phyloP scores from a whole-genome alignment of 2,329 filamentous ascomycete species.

The Stemphylium beticola region DNA sequence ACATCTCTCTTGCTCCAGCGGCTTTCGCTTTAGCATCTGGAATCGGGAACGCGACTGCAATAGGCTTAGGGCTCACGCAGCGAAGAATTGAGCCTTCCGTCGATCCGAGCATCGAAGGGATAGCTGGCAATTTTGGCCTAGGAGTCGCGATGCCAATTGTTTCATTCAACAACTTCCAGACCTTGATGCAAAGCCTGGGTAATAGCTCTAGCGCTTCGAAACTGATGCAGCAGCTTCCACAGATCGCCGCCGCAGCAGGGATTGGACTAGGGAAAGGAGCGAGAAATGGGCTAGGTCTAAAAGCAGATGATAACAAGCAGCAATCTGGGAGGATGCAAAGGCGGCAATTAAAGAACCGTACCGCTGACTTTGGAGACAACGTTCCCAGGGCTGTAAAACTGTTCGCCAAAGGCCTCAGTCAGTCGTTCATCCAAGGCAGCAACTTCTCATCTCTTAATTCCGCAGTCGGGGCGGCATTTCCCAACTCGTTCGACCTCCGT shows the following conservation, averaged over 20 bases:
- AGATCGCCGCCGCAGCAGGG: constrained; percentile 36
- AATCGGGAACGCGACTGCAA: constrained; percentile 35
- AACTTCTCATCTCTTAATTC: constrained; percentile 23
- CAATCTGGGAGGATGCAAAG: neutral
- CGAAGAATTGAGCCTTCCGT: constrained; percentile 24
- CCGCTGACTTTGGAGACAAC: constrained; percentile 16
- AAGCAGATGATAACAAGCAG: neutral
- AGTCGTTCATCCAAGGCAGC: constrained; percentile 31
- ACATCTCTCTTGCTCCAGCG: constrained; percentile 22
- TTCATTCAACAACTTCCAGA: constrained; percentile 28
- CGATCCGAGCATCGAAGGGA: constrained; percentile 21
- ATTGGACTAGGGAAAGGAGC: constrained; percentile 37
- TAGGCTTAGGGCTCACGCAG: constrained; percentile 32
- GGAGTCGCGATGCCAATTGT: constrained; percentile 33
- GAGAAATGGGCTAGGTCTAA: constrained; percentile 29
- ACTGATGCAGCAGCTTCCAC: constrained; percentile 28
- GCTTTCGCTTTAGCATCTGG: constrained; percentile 37
- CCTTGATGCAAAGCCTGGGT: constrained; percentile 20
- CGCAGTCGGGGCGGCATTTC: constrained; percentile 5
- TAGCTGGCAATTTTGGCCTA: constrained; percentile 38
- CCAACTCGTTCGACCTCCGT: constrained; percentile 12
- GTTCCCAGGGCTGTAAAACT: constrained; percentile 25
- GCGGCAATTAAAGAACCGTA: constrained; percentile 17
- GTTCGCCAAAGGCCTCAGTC: constrained; percentile 34
- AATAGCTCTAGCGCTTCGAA: constrained; percentile 2